A percentile compares a stretch with the other conserved stretches of the same genome.
Evolutionary conservation across 176 grass and related monocot species (phyloP).

Genomic region (Zoysia pacifica): DNA sequence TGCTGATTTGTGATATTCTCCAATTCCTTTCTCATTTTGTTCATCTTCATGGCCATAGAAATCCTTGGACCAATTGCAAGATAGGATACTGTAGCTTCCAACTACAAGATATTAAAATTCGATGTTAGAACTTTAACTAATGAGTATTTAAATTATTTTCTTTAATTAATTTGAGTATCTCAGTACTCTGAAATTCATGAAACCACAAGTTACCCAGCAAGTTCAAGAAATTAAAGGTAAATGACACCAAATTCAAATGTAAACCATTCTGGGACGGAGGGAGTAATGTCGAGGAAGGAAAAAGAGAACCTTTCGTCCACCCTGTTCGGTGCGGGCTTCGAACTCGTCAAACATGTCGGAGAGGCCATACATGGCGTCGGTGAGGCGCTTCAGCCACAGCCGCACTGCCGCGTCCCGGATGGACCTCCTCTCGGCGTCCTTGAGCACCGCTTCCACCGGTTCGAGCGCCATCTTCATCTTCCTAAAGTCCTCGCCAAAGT

Average conservation of each 20-base stretch:
- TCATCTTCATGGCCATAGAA: no score
- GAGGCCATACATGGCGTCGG: background rate
- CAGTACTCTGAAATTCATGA: no score
- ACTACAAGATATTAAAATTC: no score
- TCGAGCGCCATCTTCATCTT: slow-evolving; percentile 12
- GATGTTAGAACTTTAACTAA: no score
- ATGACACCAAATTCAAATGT: no score
- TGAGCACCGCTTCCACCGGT: background rate
- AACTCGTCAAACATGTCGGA: slow-evolving; percentile 4
- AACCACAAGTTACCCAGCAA: no score
- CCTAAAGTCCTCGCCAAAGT: background rate
- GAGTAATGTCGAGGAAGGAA: background rate
- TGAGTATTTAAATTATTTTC: no score
- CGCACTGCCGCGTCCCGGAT: background rate
- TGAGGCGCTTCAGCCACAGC: slow-evolving; percentile 13
- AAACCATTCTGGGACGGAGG: no score
- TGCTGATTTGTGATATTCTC: background rate
- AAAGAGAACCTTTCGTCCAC: background rate
- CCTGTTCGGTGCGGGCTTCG: background rate
- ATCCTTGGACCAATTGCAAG: no score
- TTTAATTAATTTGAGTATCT: no score
- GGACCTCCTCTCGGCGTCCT: background rate
- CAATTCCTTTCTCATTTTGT: background rate
- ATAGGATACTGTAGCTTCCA: no score
- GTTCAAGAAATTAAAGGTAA: background rate